These are phyloP conservation scores for Cymbopogon citratus DNA, from an alignment of 176 grass and related monocot genomes.

Conservation along the genomic window DNA sequence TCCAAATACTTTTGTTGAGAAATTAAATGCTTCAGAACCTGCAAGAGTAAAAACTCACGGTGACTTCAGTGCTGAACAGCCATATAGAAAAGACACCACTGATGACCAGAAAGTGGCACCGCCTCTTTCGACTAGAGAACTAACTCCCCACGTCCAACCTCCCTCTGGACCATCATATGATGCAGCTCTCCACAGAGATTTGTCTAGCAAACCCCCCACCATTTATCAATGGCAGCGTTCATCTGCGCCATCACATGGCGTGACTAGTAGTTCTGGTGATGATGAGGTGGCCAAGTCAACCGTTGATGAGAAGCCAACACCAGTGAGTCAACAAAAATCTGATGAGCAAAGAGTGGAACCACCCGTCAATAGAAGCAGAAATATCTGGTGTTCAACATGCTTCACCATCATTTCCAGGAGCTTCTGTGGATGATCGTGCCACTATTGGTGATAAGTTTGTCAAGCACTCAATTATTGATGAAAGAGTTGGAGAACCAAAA, in stretches of 20 bases:
- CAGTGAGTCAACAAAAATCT: not conserved
- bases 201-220: constrained; percentile 14
- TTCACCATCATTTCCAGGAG: constrained; percentile 10
- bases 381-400: constrained; percentile 7
- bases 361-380: constrained; percentile 10
- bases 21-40: constrained; percentile 9
- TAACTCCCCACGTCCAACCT: constrained; percentile 13
- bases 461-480: not conserved
- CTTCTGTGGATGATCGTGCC: not conserved
- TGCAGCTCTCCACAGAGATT: constrained; percentile 18
- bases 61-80: not conserved
- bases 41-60: not conserved
- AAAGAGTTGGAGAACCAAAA: not conserved
- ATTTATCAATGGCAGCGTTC: constrained; percentile 17
- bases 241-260: constrained; percentile 5
- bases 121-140: not conserved
- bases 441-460: not conserved
- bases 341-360: constrained; percentile 22
- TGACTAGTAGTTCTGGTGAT: not conserved
- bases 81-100: constrained; percentile 14
- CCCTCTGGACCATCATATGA: constrained; percentile 15
- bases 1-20: constrained; percentile 11
- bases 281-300: not conserved
- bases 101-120: constrained; percentile 20
- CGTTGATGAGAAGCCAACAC: constrained; percentile 21